Evolutionary conservation across 2,329 filamentous ascomycete species (phyloP), one percentile per base, ranked within the genome.

Genomic region (Lithohypha guttulata): DNA sequence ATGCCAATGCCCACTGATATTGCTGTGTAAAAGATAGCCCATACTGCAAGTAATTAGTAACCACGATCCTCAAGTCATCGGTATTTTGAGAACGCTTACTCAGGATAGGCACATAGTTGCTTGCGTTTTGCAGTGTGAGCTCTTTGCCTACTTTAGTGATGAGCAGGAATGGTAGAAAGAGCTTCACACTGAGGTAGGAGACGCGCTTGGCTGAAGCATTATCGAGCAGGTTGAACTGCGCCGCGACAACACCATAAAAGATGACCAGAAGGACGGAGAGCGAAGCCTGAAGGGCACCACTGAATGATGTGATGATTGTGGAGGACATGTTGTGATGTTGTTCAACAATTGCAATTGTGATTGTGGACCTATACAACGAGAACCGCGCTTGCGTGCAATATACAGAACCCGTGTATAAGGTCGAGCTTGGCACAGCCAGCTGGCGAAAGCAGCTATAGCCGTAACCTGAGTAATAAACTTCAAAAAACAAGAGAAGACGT

Each of bases 241-340:
- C 65, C 3, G 68, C 64, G 8, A 69, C 43, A 10, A 70, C 66
- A 25, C 71, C 71, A 42, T 66, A 71, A 35, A 56, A 55, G 42
- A 74, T 70, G 23, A 70, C 73, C 4, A 75, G 53, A 2, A 75
- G 55, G 1, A 75, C 70, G 2, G 69, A 68, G 15, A 73, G 52
- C 17, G 67, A 68, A 20, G 71, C 71, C 53, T 75, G 70, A 5
- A 75, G 53, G 4, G 70, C 70, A 19, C 69, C 69, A 4, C 71
- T 49, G 37, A 75, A 71, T 8, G 59, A 57, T 19, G 49, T 37
- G 11, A 52, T 11, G 9, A 59, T 34, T 3, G 51, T 46, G 1
- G 42, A 47, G 9, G 42, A 31, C 45, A 48, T 48, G 26, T 6
- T 28, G 9, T 10, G 26, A 28, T 6, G 26, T 25, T n/a, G n/a